phyloP scores from a whole-genome alignment of 345 rosid species.

The Hevea brasiliensis region DNA sequence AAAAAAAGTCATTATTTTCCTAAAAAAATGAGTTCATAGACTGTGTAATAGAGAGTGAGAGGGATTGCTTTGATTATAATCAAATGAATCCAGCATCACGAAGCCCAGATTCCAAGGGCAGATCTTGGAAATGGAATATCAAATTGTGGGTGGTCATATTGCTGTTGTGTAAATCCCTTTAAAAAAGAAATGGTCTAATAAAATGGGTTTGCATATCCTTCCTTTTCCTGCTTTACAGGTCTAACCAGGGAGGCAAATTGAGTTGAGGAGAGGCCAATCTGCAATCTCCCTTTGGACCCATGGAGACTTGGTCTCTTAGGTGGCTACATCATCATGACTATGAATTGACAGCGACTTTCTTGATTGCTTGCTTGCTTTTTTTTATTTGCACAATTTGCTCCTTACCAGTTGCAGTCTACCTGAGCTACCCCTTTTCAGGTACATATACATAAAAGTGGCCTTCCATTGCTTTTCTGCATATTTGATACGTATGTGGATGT shows the following conservation, averaged over 20 bases:
- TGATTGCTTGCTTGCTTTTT: conserved; percentile 13
- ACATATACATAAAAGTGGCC: background rate
- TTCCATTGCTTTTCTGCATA: background rate
- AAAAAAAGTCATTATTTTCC: too few species aligned
- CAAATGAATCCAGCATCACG: conserved; percentile 17
- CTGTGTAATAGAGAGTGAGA: too few species aligned
- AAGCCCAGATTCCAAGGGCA: conserved; percentile 41
- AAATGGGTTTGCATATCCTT: too few species aligned
- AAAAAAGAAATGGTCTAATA: too few species aligned
- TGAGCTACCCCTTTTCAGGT: conserved; percentile 2
- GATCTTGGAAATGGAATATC: conserved; percentile 24
- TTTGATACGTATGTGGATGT: too few species aligned
- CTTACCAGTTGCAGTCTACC: conserved; percentile 13
- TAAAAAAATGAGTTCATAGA: too few species aligned
- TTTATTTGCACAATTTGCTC: conserved; percentile 27
- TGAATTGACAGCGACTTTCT: conserved; percentile 23
- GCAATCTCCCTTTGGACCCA: conserved; percentile 25
- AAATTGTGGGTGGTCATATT: background rate
- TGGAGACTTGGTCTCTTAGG: conserved; percentile 32
- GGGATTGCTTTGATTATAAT: conserved; percentile 7
- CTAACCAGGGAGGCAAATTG: too few species aligned
- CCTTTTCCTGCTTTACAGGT: too few species aligned
- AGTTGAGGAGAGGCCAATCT: too few species aligned
- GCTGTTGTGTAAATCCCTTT: background rate
- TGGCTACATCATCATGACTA: conserved; percentile 33